phyloP scores from a whole-genome alignment of 2,329 filamentous ascomycete species.

The Penicillium hesseltinei region DNA sequence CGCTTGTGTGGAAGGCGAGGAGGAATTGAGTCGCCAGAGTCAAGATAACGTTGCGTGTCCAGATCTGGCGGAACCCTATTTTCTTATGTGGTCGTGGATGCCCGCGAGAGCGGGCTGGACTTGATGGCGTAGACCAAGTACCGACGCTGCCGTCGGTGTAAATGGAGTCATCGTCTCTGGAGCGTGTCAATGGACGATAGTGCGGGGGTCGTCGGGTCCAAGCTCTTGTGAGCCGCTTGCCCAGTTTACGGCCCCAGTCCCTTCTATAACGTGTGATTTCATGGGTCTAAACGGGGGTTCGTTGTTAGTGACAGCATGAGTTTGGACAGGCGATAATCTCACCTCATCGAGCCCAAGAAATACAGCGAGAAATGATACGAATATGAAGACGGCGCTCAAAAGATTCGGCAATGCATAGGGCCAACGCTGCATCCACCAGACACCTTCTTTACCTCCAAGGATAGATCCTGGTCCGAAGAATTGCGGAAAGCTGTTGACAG shows the following conservation, averaged over 20 bases:
- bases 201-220: conserved; percentile 28
- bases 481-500: conserved; percentile 58
- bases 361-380: conserved; percentile 54
- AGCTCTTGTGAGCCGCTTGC: conserved; percentile 33
- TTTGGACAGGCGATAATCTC: conserved; percentile 10
- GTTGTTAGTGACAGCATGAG: not conserved
- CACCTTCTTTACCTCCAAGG: conserved; percentile 57
- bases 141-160: conserved; percentile 33
- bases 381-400: conserved; percentile 61
- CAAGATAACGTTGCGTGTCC: conserved; percentile 55
- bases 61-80: conserved; percentile 51
- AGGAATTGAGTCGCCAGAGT: conserved; percentile 64
- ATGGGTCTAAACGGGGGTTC: conserved; percentile 29
- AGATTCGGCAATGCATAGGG: conserved; percentile 71
- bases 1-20: conserved; percentile 70
- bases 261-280: conserved; percentile 38
- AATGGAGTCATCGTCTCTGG: conserved; percentile 31
- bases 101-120: conserved; percentile 24
- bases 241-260: conserved; percentile 44
- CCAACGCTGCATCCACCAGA: conserved; percentile 63
- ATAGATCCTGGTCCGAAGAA: conserved; percentile 61
- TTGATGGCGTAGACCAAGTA: conserved; percentile 28
- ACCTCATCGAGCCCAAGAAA: conserved; percentile 67
- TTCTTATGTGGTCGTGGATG: conserved; percentile 40
- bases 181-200: conserved; percentile 37